Base-by-base conservation (phyloP, 1,284 basidiomycete genomes). In the Stygiomarasmius scandens region DNA sequence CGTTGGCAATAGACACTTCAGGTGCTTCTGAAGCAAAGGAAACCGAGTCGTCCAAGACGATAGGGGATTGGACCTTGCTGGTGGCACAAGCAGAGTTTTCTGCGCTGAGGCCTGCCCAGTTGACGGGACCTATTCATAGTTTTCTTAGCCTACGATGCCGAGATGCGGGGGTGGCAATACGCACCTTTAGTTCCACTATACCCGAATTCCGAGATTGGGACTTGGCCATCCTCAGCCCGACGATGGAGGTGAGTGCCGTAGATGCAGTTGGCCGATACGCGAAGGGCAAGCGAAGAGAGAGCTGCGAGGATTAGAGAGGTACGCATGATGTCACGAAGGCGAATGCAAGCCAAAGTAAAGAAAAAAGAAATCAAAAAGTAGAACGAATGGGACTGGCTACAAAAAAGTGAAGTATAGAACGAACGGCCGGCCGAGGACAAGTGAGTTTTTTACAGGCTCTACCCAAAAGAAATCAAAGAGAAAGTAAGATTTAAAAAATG, bases 1-100 rank as follows among this genome's bases (percentile, higher is more conserved):
- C 60, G 12, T 46, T 58, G 8, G 22, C 32, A 16, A 65, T 60
- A 50, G 49, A 52, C 5, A 63, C 57, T 46, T 61, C 55, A 16
- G 60, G 60, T 19, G 58, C 52, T 3, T 54, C 53, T n/a, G 44
- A 49, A 10, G 63, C 63, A 29, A 58, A 58, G 2, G 32, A 5
- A 24, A 60, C 49, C 23, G 55, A 51, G 23, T 53, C 52, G 52
- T 61, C 60, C 49, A 65, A 29, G 43, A 55, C 45, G 29, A 65
- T 65, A 51, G 63, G 63, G 5, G 63, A 64, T 59, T 66, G 63
- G n/a, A 52, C 49, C 25, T 56, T 56, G 50, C 54, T 41, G 11
- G 38, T 57, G 23, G 58, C 54, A 53, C 63, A 65, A 4, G 58
- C 58, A 14, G 58, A 45, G 58, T 65, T 65, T 47, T 54, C 60